Evolutionary conservation across 2,329 filamentous ascomycete species (phyloP).

Genomic region (Alternaria infectoria): DNA sequence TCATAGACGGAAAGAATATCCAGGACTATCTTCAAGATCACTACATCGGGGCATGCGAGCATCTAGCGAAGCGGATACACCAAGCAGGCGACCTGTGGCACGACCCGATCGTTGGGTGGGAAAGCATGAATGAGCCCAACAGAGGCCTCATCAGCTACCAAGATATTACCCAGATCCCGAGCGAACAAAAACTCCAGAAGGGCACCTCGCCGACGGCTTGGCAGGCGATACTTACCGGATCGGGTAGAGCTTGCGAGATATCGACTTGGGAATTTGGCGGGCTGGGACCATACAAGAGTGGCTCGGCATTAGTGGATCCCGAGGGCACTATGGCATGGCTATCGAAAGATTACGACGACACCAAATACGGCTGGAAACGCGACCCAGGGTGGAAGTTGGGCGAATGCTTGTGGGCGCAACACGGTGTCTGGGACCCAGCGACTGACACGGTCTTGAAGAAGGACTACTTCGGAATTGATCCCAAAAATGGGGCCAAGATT

Average conservation of each 20-base stretch:
- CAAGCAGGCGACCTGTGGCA: conserved; percentile 89
- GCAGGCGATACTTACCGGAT: conserved; percentile 91
- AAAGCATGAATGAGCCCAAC: conserved; percentile 95
- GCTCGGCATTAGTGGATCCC: conserved; percentile 82
- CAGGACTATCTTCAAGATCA: conserved; percentile 93
- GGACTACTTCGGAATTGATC: conserved; percentile 85
- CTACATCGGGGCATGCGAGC: conserved; percentile 78
- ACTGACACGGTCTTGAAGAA: conserved; percentile 80
- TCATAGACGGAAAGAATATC: conserved; percentile 93
- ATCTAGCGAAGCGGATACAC: conserved; percentile 82
- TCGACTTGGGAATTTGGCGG: conserved; percentile 93
- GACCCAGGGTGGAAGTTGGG: conserved; percentile 89
- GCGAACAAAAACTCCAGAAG: conserved; percentile 89
- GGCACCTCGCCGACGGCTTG: conserved; percentile 92
- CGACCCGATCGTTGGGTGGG: conserved; percentile 90
- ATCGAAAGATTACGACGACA: conserved; percentile 80
- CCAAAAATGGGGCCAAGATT: conserved; percentile 73
- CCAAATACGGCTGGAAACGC: conserved; percentile 86
- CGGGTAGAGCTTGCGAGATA: conserved; percentile 86
- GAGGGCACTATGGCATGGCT: conserved; percentile 87
- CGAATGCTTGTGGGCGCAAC: conserved; percentile 96
- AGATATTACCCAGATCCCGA: conserved; percentile 81
- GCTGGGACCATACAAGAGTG: conserved; percentile 89
- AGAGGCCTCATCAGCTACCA: conserved; percentile 82
- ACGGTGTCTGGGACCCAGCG: conserved; percentile 89